phyloP scores from a whole-genome alignment of 1,284 basidiomycete genomes.

The Sporisorium reilianum region DNA sequence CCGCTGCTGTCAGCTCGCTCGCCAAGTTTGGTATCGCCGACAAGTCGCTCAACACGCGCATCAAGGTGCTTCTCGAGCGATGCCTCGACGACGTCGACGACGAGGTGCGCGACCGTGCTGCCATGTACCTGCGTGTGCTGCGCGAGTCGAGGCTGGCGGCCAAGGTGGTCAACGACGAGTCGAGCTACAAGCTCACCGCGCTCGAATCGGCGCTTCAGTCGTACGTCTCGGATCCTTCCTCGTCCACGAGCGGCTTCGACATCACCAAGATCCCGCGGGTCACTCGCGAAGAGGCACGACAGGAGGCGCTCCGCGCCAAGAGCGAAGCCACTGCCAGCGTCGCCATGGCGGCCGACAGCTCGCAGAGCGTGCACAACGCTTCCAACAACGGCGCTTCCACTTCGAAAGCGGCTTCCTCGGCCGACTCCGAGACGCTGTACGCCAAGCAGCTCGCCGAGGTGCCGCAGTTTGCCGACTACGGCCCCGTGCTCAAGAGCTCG shows the following conservation, averaged over 20 bases:
- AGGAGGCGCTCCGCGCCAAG: conserved; percentile 64
- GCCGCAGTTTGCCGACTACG: conserved; percentile 87
- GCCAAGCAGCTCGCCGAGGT: conserved; percentile 85
- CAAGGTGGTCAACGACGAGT: conserved; percentile 90
- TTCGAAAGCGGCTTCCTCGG: conserved; percentile 30
- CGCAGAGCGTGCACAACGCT: conserved; percentile 45
- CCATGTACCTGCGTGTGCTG: conserved; percentile 83
- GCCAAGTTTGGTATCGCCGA: conserved; percentile 96
- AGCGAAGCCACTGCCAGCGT: conserved; percentile 61
- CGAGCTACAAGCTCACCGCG: conserved; percentile 60
- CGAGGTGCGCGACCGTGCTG: conserved; percentile 97
- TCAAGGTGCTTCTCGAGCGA: conserved; percentile 78
- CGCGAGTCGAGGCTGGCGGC: conserved; percentile 84
- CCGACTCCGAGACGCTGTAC: conserved; percentile 75
- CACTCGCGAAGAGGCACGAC: conserved; percentile 58
- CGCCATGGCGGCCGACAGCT: conserved; percentile 63
- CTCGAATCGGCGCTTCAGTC: conserved; percentile 60
- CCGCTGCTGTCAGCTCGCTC: conserved; percentile 92
- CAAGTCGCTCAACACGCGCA: conserved; percentile 81
- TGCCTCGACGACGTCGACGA: conserved; percentile 99
- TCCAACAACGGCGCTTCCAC: conserved; percentile 51
- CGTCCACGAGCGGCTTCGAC: conserved; percentile 59
- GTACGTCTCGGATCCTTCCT: conserved; percentile 59
- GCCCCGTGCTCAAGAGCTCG: conserved; percentile 87
- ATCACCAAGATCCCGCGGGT: conserved; percentile 58